phyloP scores from a whole-genome alignment of 1,139 yeast species.

The Yamadazyma triangularis region DNA sequence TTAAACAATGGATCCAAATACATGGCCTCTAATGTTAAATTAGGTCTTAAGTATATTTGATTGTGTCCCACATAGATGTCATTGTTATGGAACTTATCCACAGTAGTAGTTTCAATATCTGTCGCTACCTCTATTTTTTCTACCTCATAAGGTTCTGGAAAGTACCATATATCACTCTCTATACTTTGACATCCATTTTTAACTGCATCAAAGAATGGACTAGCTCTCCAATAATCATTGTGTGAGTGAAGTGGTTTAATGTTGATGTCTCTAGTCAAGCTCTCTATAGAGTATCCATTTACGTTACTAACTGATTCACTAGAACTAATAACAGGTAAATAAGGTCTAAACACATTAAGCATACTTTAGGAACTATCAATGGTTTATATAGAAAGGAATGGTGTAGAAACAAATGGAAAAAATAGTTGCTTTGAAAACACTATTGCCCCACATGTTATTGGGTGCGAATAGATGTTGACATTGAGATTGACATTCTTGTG shows the following conservation, averaged over 20 bases:
- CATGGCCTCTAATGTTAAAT: slow-evolving; percentile 43
- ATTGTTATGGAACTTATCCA: slow-evolving; percentile 18
- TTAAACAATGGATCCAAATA: slow-evolving; percentile 52
- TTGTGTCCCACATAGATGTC: slow-evolving; percentile 69
- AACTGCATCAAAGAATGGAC: slow-evolving; percentile 62
- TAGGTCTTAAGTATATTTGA: slow-evolving; percentile 37
- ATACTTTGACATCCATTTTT: slow-evolving; percentile 55
- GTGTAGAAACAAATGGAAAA: no score
- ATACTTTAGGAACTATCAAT: no score
- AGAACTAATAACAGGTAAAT: slow-evolving; percentile 2
- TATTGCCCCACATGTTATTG: no score
- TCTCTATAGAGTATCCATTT: slow-evolving; percentile 18
- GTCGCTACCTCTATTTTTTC: slow-evolving; percentile 20
- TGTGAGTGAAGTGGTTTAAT: slow-evolving; percentile 62
- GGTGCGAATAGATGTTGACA: no score
- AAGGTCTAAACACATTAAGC: slow-evolving; percentile 11
- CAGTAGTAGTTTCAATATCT: slow-evolving; percentile 12
- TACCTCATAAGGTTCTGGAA: slow-evolving; percentile 23
- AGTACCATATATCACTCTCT: slow-evolving; percentile 71
- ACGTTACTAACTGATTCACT: neutral
- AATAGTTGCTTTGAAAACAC: no score
- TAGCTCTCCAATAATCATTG: slow-evolving; percentile 68
- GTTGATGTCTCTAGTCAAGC: slow-evolving; percentile 46
- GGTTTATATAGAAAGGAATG: no score
- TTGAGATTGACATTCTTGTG: no score